Evolutionary conservation across 2,329 filamentous ascomycete genomes (phyloP).

Genomic region (Exserohilum rostratum): DNA sequence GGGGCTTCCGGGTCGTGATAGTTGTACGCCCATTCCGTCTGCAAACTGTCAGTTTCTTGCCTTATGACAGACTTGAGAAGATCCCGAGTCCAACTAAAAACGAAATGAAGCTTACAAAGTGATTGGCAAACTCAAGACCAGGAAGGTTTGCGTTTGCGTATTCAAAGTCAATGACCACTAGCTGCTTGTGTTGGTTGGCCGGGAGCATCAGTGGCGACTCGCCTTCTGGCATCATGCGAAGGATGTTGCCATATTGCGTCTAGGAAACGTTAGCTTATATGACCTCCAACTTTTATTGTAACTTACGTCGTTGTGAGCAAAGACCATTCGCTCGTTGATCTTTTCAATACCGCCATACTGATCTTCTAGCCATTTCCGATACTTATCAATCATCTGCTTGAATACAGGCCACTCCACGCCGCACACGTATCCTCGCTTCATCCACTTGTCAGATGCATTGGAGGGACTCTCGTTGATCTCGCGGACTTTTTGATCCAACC

Average conservation of each 20-base stretch:
- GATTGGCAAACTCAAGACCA: slow-evolving; percentile 93
- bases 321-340: slow-evolving; percentile 78
- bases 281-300: neutral
- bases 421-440: slow-evolving; percentile 75
- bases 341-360: slow-evolving; percentile 71
- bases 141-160: slow-evolving; percentile 89
- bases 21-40: slow-evolving; percentile 96
- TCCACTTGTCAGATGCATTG: slow-evolving; percentile 63
- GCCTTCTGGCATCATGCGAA: slow-evolving; percentile 71
- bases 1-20: slow-evolving; percentile 77
- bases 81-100: neutral
- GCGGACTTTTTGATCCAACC: slow-evolving; percentile 67
- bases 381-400: slow-evolving; percentile 74
- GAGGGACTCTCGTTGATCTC: slow-evolving; percentile 38
- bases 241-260: slow-evolving; percentile 98
- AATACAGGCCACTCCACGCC: slow-evolving; percentile 84
- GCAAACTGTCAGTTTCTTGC: neutral
- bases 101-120: slow-evolving; percentile 68
- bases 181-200: slow-evolving; percentile 91
- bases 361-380: slow-evolving; percentile 74
- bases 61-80: neutral
- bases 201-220: slow-evolving; percentile 88
- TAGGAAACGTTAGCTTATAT: slow-evolving; percentile 47
- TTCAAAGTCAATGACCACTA: slow-evolving; percentile 98
- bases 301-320: slow-evolving; percentile 96